Percentiles rank a stretch among this genome's conserved stretches.
phyloP scores from a whole-genome alignment of 805 yeast species.

The Zygoascus bituminiphila region DNA sequence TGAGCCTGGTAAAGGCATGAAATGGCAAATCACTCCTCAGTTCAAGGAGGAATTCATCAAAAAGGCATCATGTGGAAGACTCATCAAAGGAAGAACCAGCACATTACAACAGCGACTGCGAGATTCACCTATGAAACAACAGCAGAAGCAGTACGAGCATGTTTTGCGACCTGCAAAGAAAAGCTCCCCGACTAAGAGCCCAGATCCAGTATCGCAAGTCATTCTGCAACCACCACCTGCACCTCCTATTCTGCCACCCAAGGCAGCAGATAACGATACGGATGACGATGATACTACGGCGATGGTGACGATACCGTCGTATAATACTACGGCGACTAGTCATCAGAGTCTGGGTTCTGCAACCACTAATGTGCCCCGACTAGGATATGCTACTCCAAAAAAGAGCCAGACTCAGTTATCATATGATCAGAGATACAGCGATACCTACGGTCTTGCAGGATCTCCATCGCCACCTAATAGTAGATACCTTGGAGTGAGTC shows the following conservation, averaged over 20 bases:
- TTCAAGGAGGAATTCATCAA: constrained; percentile 77
- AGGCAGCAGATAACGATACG: neutral
- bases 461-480: constrained; percentile 15
- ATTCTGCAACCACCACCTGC: constrained; percentile 2
- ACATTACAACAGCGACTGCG: neutral
- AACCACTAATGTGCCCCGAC: constrained; percentile 4
- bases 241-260: neutral
- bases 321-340: neutral
- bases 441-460: constrained; percentile 16
- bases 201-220: constrained; percentile 5
- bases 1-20: constrained; percentile 99
- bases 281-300: constrained; percentile 1
- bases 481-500: constrained; percentile 30
- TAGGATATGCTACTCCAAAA: constrained; percentile 12
- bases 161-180: constrained; percentile 9
- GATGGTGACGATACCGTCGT: neutral
- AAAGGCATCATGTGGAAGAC: constrained; percentile 63
- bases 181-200: constrained; percentile 4
- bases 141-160: constrained; percentile 3
- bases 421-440: constrained; percentile 8
- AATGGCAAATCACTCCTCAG: constrained; percentile 89
- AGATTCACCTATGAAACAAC: constrained; percentile 9
- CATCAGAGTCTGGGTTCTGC: constrained; percentile 2
- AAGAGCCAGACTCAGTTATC: constrained; percentile 1
- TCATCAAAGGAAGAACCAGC: constrained; percentile 5